Evolutionary conservation across 2,329 filamentous ascomycete genomes (phyloP).

Genomic region (Aspergillus terreus): DNA sequence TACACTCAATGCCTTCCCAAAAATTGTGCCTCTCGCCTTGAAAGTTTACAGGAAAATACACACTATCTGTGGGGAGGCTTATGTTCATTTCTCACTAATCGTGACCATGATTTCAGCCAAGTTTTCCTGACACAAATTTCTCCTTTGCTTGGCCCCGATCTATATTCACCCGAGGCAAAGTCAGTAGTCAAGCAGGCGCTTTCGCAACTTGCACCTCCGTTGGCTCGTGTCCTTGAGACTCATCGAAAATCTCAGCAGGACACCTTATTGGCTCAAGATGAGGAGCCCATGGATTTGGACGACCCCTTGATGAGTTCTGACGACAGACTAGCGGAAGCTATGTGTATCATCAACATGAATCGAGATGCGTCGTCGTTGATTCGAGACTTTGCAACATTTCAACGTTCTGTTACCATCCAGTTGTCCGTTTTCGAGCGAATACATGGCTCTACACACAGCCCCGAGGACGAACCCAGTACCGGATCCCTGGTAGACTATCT

Average conservation of each 20-base stretch:
- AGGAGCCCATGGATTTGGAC: slow-evolving; percentile 44
- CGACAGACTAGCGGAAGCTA: slow-evolving; percentile 18
- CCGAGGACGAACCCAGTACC: background rate
- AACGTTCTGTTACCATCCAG: slow-evolving; percentile 33
- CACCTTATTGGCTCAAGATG: slow-evolving; percentile 6
- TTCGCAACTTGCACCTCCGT: slow-evolving; percentile 21
- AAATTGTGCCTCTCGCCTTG: slow-evolving; percentile 26
- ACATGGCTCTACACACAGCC: slow-evolving; percentile 5
- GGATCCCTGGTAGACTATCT: slow-evolving; percentile 32
- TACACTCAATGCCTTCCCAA: slow-evolving; percentile 34
- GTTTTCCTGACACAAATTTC: slow-evolving; percentile 32
- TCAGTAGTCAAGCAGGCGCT: slow-evolving; percentile 23
- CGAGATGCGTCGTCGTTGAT: slow-evolving; percentile 30
- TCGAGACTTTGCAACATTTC: slow-evolving; percentile 32
- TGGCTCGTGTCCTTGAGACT: slow-evolving; percentile 30
- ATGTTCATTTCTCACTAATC: slow-evolving; percentile 28
- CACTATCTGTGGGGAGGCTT: slow-evolving; percentile 32
- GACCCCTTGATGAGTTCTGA: slow-evolving; percentile 28
- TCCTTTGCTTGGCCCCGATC: slow-evolving; percentile 27
- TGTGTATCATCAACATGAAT: slow-evolving; percentile 26
- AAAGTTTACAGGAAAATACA: slow-evolving; percentile 26
- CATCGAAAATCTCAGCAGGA: slow-evolving; percentile 20
- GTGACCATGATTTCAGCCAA: slow-evolving; percentile 26
- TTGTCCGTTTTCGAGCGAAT: slow-evolving; percentile 27
- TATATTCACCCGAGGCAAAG: slow-evolving; percentile 13